A percentile compares a stretch with the other conserved stretches of the same genome.
Conservation (phyloP, 139 green algal genomes). For the Diplosphaera chodatii region DNA sequence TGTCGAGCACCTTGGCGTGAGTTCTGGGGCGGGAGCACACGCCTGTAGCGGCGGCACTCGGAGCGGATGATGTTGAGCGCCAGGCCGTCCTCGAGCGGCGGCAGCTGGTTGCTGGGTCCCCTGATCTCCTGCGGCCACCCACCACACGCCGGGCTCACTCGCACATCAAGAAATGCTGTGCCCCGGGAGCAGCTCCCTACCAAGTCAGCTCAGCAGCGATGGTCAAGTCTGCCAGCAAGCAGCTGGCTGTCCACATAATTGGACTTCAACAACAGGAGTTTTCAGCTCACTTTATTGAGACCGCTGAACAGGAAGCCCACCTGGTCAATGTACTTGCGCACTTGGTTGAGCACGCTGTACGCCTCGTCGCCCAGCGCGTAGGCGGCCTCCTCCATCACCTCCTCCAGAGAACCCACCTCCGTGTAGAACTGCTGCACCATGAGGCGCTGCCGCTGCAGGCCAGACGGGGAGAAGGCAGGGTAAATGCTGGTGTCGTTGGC, state of each 20-base stretch:
- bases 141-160: too few species aligned
- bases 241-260: too few species aligned
- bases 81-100: constrained; percentile 20
- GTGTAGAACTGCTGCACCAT: constrained; percentile 25
- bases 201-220: too few species aligned
- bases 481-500: too few species aligned
- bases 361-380: constrained; percentile 15
- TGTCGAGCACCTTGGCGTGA: too few species aligned
- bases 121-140: constrained; percentile 14
- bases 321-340: background rate
- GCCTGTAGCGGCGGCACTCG: constrained; percentile 23
- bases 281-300: too few species aligned
- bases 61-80: constrained; percentile 16
- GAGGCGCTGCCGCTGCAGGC: constrained; percentile 22
- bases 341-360: background rate
- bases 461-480: too few species aligned
- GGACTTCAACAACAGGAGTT: too few species aligned
- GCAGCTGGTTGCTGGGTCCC: constrained; percentile 20
- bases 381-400: constrained; percentile 26
- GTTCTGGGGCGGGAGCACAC: background rate
- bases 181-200: too few species aligned
- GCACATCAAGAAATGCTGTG: too few species aligned
- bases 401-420: constrained; percentile 21
- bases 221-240: too few species aligned
- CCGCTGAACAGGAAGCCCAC: too few species aligned